A percentile compares a stretch with the other conserved stretches of the same genome.
Conservation (phyloP, 2,329 filamentous ascomycete genomes). For the Aureobasidium vineae region DNA sequence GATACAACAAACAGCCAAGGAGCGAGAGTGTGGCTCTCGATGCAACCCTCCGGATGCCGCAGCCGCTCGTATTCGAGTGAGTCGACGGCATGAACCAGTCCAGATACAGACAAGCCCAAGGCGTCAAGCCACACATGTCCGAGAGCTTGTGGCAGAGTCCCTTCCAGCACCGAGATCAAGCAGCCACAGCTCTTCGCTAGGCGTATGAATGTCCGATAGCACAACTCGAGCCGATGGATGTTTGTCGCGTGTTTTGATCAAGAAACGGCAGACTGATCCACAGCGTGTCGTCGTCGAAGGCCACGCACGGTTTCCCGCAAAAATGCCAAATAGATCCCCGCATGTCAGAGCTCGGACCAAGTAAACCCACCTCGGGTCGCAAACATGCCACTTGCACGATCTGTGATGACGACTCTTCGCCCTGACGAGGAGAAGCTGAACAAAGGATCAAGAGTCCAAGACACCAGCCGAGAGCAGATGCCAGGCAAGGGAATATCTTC, state of each 20-base stretch:
- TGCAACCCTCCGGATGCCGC: neutral
- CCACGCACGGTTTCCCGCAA: neutral
- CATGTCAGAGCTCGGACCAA: neutral
- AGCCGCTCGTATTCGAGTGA: neutral
- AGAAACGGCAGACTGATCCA: neutral
- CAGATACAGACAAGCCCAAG: neutral
- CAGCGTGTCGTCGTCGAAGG: neutral
- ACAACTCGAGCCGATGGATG: neutral
- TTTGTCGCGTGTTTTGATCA: neutral
- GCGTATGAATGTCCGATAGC: neutral
- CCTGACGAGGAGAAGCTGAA: neutral
- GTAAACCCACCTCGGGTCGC: neutral
- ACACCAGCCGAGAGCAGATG: neutral
- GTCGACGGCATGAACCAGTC: neutral
- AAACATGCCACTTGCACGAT: neutral
- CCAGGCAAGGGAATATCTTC: neutral
- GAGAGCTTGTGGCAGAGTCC: neutral
- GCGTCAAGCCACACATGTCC: constrained; percentile 5
- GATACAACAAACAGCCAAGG: neutral
- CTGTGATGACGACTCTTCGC: neutral
- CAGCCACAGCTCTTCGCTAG: neutral
- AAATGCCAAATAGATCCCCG: constrained; percentile 4
- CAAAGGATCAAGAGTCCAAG: no score
- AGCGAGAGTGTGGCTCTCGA: neutral
- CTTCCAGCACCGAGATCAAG: neutral